Base-by-base conservation (phyloP, 257 asterid species). In the Plectranthus barbatus region DNA sequence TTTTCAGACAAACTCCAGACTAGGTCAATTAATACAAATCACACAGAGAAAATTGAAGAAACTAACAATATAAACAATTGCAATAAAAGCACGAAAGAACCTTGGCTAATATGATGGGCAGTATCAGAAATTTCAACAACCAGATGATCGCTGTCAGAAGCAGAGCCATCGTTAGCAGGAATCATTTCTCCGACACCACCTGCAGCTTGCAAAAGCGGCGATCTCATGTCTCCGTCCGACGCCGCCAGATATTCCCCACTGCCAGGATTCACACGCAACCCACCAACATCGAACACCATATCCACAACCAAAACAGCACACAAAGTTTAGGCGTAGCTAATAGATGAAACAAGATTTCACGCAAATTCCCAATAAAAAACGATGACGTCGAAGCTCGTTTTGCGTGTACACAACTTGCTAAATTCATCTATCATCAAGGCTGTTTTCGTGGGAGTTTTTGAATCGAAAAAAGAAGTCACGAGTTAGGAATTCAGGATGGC, bases 41-140 rank as follows among this genome's bases (percentile, higher is more conserved):
- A 15, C 31, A 45, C 3, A 9, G 0, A 7, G 37, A 21, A 48
- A 62, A 62, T 12, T 39, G 31, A 7, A 54, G 5, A 34, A 45
- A 21, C 19, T 17, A 9, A 18, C 48, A 62, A 9, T 24, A 13
- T 6, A 20, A 10, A 6, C 6, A 3, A 68, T 26, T 52, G 14
- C 9, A 50, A 9, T 0, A 3, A 18, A 42, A 2, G 0, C 10
- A 15, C 4, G 14, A 65, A 58, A 64, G 18, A 56, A 90, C 97
- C 97, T 14, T 73, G 78, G 81, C 94, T 86, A 60, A 90, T 88
- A 50, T 78, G 82, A 70, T 90, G 97, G 6, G 97, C 95, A 20
- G 95, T 86, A 0, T 78, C 94, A 8, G 90, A 88, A 69, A 83
- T 72, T 39, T 83, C 78, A 53, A 90, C 81, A 24, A 76, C 66